Evolutionary conservation across 768 basidiomycete species (phyloP), one percentile per base, ranked within the genome.

Genomic region (Lactarius psammicola): DNA sequence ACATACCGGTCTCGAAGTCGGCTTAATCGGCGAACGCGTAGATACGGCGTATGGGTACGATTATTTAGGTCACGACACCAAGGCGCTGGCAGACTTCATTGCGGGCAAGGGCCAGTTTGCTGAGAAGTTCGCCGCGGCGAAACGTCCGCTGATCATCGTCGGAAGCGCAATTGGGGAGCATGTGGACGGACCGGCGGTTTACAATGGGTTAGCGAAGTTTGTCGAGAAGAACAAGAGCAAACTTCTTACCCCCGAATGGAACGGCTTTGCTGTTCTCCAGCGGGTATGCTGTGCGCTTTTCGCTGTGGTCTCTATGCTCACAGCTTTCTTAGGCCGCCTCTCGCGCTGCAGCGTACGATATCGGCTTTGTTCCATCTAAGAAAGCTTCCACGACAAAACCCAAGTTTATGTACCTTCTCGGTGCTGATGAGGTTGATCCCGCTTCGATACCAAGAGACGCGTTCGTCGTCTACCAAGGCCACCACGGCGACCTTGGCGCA

Each of bases 401-500:
- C 69, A 99, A 98, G 78, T 98, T 98, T 78, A 79, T 99, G 69
- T 98, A 97, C 79, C 88, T 99, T 59, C 85, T 99, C 64, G 95
- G 95, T 75, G 95, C 97, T 8, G 97, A 99, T 72, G 95, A 98
- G 73, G 77, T 98, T 61, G 87, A 95, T 75, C 90, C 94, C 46
- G 84, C 86, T 58, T 85, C 89, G 3, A 95, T 99, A 65, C 95
- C 97, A 34, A 80, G 84, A 63, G 85, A 94, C 71, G 94, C 96
- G 3, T 98, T 98, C 72, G 95, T 98, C 55, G 96, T 99, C 17
- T 99, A 99, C 76, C 97, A 98, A 73, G 97, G 97, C 40, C 95
- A 98, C 76, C 97, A 99, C 74, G 97, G 97, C 71, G 97, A 99
- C 75, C 81, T 93, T 62, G 96, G 97, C 40, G 97, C 97, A 3